Conservation (phyloP, 257 asterid genomes). For the Nicotiana attenuata region DNA sequence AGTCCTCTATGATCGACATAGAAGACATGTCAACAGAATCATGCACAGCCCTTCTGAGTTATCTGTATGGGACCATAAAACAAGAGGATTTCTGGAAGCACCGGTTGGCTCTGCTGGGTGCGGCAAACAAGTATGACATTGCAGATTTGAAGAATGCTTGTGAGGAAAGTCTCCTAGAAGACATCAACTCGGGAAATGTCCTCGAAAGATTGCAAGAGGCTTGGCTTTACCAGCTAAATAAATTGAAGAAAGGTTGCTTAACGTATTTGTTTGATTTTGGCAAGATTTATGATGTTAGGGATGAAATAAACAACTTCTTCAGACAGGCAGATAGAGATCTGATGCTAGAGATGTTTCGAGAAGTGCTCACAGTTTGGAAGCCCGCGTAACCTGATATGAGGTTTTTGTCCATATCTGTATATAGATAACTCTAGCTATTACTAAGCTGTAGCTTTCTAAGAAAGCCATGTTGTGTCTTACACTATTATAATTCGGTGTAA, state of each 20-base stretch:
- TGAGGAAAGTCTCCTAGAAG: constrained; percentile 85
- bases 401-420: neutral
- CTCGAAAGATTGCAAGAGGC: constrained; percentile 94
- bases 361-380: constrained; percentile 76
- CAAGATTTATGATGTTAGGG: constrained; percentile 81
- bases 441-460: neutral
- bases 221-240: constrained; percentile 79
- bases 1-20: constrained; percentile 67
- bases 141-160: constrained; percentile 77
- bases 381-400: constrained; percentile 28
- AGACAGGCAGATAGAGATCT: constrained; percentile 72
- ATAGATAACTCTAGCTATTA: neutral
- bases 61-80: constrained; percentile 73
- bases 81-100: constrained; percentile 95
- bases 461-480: neutral
- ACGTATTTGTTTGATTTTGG: constrained; percentile 83
- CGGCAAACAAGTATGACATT: constrained; percentile 86
- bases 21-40: constrained; percentile 85
- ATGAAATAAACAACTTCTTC: constrained; percentile 60
- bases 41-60: constrained; percentile 68
- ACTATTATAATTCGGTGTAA: neutral
- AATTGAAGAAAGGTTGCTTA: constrained; percentile 84
- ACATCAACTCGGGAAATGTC: constrained; percentile 74
- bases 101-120: constrained; percentile 66
- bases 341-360: constrained; percentile 82